Evolutionary conservation across 2,329 filamentous ascomycete species (phyloP), one percentile per base, ranked within the genome.

Genomic region (Sordariomycetes sp.): DNA sequence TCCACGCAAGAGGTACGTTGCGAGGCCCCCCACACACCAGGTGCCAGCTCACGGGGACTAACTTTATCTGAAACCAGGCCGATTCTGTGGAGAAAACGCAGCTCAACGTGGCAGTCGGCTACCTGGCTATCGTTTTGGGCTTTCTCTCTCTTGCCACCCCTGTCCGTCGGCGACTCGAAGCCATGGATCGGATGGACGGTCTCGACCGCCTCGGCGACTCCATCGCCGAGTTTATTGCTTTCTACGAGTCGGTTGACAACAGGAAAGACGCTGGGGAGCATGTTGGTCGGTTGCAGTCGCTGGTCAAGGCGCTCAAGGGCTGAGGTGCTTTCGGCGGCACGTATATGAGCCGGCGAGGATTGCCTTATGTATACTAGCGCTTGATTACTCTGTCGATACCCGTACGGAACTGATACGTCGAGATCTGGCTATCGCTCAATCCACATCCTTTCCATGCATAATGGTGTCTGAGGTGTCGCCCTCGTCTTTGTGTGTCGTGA

Each of bases 41-140:
- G n/a, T 24, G 20, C 2, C 11, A 24, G 11, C n/a, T 6, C 28
- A 52, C 22, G 24, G 5, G n/a, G 18, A 28, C 16, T 48, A 11
- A 50, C 37, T 12, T 20, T 20, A n/a, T 37, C 11, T 24, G 14
- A 14, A 37, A 35, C 11, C 62, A 89, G 81, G 85, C 84, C 59
- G 83, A 87, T 64, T 88, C 86, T 1, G 79, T 86, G 59, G 82
- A 90, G 66, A 89, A 92, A 67, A 86, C 86, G 28, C 85, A 88
- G 60, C 79, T 88, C 55, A 90, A 92, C 64, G 90, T 97, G 32
- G 86, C 88, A 1, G 85, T 93, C 68, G 92, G 90, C 18, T 97
- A 96, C 68, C 77, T 97, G 25, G 86, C 90, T 0, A 86, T 97
- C 16, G 76, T 96, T 6, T 78, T 97, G 2, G 90, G 90, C 20